These are phyloP conservation scores for Penicillium atrosanguineum DNA, from an alignment of 495 filamentous ascomycete species.

Conservation along the genomic window DNA sequence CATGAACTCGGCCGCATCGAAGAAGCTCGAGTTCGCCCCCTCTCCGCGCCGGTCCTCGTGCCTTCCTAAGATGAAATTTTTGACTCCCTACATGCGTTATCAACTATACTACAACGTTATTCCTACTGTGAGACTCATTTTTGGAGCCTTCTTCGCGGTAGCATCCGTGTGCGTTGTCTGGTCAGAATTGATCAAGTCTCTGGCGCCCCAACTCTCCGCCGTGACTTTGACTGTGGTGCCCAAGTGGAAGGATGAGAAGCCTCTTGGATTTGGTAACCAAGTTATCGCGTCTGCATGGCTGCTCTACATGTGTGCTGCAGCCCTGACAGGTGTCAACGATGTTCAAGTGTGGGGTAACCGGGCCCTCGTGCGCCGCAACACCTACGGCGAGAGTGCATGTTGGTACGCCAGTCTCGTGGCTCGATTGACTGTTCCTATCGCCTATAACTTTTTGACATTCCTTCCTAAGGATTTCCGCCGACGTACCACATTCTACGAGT, in stretches of 20 bases:
- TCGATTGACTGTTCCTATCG: conserved; percentile 82
- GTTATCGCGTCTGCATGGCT: conserved; percentile 83
- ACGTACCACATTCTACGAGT: conserved; percentile 77
- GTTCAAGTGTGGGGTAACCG: conserved; percentile 94
- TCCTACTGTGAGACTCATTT: conserved; percentile 58
- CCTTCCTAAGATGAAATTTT: conserved; percentile 51
- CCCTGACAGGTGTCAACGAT: conserved; percentile 79
- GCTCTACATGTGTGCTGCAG: conserved; percentile 85
- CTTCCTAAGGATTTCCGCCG: conserved; percentile 63
- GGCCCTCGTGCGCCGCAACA: conserved; percentile 84
- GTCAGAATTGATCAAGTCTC: conserved; percentile 83
- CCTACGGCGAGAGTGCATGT: conserved; percentile 84
- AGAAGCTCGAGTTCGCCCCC: conserved; percentile 71
- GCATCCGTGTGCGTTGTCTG: conserved; percentile 84
- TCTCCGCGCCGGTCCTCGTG: conserved; percentile 54
- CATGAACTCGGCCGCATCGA: conserved; percentile 76
- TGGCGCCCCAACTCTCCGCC: conserved; percentile 72
- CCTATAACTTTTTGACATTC: conserved; percentile 95
- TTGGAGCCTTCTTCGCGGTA: conserved; percentile 62
- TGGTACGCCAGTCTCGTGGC: conserved; percentile 94
- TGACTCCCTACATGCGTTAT: conserved; percentile 88
- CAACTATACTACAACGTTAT: conserved; percentile 67
- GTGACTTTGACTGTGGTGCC: conserved; percentile 85
- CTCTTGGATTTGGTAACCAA: conserved; percentile 81
- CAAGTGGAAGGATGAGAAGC: conserved; percentile 62